These are phyloP conservation scores for Yamadazyma diospyri DNA, from an alignment of 1,139 yeast species.

Conservation along the genomic window DNA sequence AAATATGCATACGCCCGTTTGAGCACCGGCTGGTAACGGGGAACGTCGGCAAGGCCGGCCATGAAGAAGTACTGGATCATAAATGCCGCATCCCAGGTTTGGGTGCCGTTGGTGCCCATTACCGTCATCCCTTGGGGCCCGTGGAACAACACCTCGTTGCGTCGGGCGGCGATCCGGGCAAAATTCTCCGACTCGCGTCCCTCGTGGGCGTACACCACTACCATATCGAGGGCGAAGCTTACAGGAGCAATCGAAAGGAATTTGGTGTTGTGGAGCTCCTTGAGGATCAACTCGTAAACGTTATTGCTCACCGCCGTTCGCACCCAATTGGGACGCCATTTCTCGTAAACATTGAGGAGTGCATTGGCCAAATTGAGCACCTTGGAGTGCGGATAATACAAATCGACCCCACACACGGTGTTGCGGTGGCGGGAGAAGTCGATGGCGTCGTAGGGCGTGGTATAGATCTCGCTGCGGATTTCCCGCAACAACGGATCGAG, in stretches of 20 bases:
- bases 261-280: slow-evolving; percentile 77
- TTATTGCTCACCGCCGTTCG: slow-evolving; percentile 48
- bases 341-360: slow-evolving; percentile 61
- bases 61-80: slow-evolving; percentile 77
- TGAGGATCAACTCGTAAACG: slow-evolving; percentile 62
- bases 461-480: slow-evolving; percentile 75
- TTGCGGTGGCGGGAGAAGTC: slow-evolving; percentile 72
- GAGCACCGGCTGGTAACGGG: slow-evolving; percentile 63
- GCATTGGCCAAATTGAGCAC: slow-evolving; percentile 63
- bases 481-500: slow-evolving; percentile 61
- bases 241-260: slow-evolving; percentile 92
- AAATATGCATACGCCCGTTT: slow-evolving; percentile 66
- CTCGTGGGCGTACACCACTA: slow-evolving; percentile 65
- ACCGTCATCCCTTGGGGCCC: slow-evolving; percentile 90
- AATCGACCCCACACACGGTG: slow-evolving; percentile 85
- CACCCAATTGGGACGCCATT: slow-evolving; percentile 74
- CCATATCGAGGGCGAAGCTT: slow-evolving; percentile 77
- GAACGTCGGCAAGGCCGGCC: slow-evolving; percentile 74
- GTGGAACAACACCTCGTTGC: slow-evolving; percentile 76
- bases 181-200: slow-evolving; percentile 68
- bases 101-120: slow-evolving; percentile 98
- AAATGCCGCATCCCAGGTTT: slow-evolving; percentile 96
- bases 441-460: slow-evolving; percentile 59
- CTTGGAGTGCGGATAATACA: slow-evolving; percentile 87
- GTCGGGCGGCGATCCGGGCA: slow-evolving; percentile 50